Conservation (phyloP, 2,329 filamentous ascomycete species). For the Alternaria triticina region DNA sequence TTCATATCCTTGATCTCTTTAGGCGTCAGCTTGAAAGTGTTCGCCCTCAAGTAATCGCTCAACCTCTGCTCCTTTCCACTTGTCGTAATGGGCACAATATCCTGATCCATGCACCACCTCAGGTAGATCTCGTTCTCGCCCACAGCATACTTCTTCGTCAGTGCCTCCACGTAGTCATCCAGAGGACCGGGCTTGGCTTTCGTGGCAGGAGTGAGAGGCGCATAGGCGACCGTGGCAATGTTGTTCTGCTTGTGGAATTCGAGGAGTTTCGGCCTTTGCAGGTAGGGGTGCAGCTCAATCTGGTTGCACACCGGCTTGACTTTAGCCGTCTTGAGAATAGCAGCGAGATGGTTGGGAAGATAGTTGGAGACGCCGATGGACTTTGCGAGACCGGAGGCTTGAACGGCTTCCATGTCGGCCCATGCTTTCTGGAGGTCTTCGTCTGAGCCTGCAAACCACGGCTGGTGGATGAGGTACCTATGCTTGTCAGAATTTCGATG, state of each 20-base stretch:
- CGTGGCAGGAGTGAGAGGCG: conserved; percentile 58
- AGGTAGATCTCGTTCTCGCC: conserved; percentile 63
- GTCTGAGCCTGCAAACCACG: conserved; percentile 63
- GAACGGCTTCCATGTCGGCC: conserved; percentile 65
- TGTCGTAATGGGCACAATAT: conserved; percentile 65
- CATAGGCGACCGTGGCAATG: conserved; percentile 57
- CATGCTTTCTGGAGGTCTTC: conserved; percentile 63
- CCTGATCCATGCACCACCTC: conserved; percentile 68
- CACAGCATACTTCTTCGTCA: conserved; percentile 69
- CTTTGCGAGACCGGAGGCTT: conserved; percentile 62
- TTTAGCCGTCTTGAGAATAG: conserved; percentile 59
- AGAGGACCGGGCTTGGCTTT: conserved; percentile 63
- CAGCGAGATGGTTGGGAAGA: conserved; percentile 60
- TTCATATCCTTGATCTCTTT: conserved; percentile 59
- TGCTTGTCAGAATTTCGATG: neutral
- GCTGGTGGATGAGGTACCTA: conserved; percentile 67
- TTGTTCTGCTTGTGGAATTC: conserved; percentile 58
- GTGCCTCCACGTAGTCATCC: conserved; percentile 56
- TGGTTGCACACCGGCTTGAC: conserved; percentile 69
- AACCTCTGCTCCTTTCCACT: conserved; percentile 65
- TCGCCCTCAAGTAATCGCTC: conserved; percentile 62
- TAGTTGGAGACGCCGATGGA: conserved; percentile 70
- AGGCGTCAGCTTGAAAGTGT: conserved; percentile 65
- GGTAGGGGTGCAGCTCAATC: conserved; percentile 72
- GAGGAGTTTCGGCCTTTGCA: conserved; percentile 66